These are phyloP conservation scores for Kodamaea derodonti DNA, from an alignment of 1,139 yeast species.

Conservation along the genomic window DNA sequence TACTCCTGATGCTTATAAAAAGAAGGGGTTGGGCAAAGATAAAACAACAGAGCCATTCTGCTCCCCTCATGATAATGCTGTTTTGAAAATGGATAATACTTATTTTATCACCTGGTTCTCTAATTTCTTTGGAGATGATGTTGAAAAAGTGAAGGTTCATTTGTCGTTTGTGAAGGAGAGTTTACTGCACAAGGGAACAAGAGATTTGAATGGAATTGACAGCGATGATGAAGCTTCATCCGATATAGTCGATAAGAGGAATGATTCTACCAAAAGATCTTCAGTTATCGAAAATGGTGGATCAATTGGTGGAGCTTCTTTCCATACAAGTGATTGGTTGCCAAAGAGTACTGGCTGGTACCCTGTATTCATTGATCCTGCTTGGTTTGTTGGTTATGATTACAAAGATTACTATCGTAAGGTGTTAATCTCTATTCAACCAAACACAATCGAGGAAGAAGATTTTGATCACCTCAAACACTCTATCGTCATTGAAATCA, in stretches of 20 bases:
- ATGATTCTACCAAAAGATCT: slow-evolving; percentile 24
- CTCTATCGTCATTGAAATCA: slow-evolving; percentile 54
- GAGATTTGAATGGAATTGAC: slow-evolving; percentile 28
- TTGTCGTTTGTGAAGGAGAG: slow-evolving; percentile 61
- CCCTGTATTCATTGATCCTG: slow-evolving; percentile 55
- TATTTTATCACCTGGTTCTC: slow-evolving; percentile 83
- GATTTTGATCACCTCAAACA: slow-evolving; percentile 54
- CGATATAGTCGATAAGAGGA: slow-evolving; percentile 4
- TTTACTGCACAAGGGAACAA: slow-evolving; percentile 51
- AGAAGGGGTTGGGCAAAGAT: slow-evolving; percentile 60
- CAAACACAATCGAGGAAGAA: slow-evolving; percentile 60
- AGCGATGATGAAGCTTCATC: slow-evolving; percentile 9
- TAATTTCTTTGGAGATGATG: slow-evolving; percentile 49
- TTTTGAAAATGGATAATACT: slow-evolving; percentile 53
- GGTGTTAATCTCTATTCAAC: slow-evolving; percentile 63
- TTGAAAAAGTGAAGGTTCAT: slow-evolving; percentile 61
- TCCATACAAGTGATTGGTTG: slow-evolving; percentile 70
- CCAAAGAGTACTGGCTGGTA: slow-evolving; percentile 59
- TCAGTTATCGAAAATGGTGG: slow-evolving; percentile 39
- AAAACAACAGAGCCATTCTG: slow-evolving; percentile 71
- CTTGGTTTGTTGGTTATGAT: slow-evolving; percentile 45
- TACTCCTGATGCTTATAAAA: slow-evolving; percentile 70
- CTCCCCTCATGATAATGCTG: slow-evolving; percentile 62
- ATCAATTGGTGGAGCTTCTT: slow-evolving; percentile 41
- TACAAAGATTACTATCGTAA: slow-evolving; percentile 43